These are phyloP conservation scores for Eremochloa ophiuroides DNA, from an alignment of 176 grass and related monocot species.

Conservation along the genomic window DNA sequence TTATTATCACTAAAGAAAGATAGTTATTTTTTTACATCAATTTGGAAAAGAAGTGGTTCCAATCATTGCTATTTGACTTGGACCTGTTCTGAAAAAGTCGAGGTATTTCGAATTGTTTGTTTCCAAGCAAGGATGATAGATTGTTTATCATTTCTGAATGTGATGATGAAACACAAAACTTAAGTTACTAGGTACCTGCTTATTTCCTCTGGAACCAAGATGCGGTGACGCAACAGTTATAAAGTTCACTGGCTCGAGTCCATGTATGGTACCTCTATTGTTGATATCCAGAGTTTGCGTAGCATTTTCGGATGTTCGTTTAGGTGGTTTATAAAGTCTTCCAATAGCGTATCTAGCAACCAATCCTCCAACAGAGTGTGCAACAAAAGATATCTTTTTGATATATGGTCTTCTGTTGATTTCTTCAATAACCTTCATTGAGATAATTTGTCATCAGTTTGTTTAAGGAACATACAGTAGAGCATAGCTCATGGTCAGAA, in stretches of 20 bases:
- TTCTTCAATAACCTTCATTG: constrained; percentile 66
- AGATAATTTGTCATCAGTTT: constrained; percentile 40
- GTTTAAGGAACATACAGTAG: constrained; percentile 5
- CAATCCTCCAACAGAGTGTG: constrained; percentile 92
- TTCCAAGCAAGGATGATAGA: neutral
- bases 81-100: no score
- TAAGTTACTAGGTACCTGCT: constrained; percentile 51
- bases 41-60: neutral
- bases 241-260: constrained; percentile 90
- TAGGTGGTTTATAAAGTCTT: constrained; percentile 60
- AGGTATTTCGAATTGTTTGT: no score
- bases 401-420: constrained; percentile 59
- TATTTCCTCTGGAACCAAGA: constrained; percentile 98
- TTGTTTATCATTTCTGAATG: neutral
- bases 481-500: constrained; percentile 9
- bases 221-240: constrained; percentile 85
- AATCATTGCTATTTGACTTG: no score
- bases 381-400: constrained; percentile 90
- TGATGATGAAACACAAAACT: neutral
- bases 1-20: neutral
- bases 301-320: constrained; percentile 31
- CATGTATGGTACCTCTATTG: constrained; percentile 51
- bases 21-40: neutral
- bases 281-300: constrained; percentile 25
- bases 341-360: constrained; percentile 94